Evolutionary conservation across 208 protist species (phyloP), one percentile per base, ranked within the genome.

Genomic region (Jaenimonas drosophilae): DNA sequence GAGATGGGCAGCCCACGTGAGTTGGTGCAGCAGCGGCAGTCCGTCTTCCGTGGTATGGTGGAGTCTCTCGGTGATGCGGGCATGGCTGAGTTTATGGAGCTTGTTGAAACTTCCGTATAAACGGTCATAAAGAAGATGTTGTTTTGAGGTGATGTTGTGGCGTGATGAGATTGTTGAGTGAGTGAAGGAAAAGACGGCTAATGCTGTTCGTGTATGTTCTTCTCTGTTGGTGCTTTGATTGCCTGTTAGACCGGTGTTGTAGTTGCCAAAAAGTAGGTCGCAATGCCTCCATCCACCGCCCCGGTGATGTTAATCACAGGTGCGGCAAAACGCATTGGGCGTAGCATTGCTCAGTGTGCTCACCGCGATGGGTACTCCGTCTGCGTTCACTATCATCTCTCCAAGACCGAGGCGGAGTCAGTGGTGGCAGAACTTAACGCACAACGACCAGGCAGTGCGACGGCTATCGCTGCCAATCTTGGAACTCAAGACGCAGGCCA

Each of bases 221-320:
- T n/a, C n/a, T n/a, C n/a, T n/a, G n/a, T n/a, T n/a, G n/a, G n/a
- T n/a, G n/a, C n/a, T n/a, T n/a, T n/a, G n/a, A n/a, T n/a, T n/a
- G n/a, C n/a, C n/a, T n/a, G n/a, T n/a, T n/a, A n/a, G n/a, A n/a
- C n/a, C n/a, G n/a, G n/a, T n/a, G n/a, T n/a, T n/a, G n/a, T n/a
- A n/a, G n/a, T n/a, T n/a, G n/a, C n/a, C n/a, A n/a, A n/a, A n/a
- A n/a, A n/a, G n/a, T n/a, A n/a, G n/a, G n/a, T n/a, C n/a, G n/a
- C n/a, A n/a, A n/a, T n/a, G n/a, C n/a, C n/a, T n/a, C n/a, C n/a
- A n/a, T n/a, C n/a, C n/a, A 56, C 37, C 20, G 32, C 30, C 43
- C 70, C 54, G 4, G 79, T 75, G 17, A 75, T 72, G 7, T 47
- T 90, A 7, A 43, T 90, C 11, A 90, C 81, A 1, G 81, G 76